Evolutionary conservation across 768 basidiomycete genomes (phyloP).

Genomic region (Obba rivulosa): DNA sequence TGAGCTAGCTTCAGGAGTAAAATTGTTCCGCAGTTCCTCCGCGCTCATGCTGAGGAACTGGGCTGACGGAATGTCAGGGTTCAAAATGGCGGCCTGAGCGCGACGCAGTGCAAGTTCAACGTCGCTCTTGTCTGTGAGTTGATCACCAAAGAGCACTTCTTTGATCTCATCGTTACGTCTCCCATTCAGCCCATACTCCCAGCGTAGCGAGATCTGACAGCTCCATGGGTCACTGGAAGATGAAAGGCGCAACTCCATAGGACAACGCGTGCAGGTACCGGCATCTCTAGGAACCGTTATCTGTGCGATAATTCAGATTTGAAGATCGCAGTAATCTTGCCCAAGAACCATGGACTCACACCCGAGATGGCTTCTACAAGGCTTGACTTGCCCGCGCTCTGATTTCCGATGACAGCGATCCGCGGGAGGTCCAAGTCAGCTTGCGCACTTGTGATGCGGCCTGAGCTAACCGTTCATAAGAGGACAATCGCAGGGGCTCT

Average conservation of each 20-base stretch:
- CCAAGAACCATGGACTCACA: slow-evolving; percentile 38
- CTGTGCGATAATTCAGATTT: neutral
- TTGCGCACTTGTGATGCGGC: slow-evolving; percentile 33
- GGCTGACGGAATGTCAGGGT: slow-evolving; percentile 31
- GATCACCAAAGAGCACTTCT: slow-evolving; percentile 36
- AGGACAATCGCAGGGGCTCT: neutral
- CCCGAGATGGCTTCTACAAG: slow-evolving; percentile 48
- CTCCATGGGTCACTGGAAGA: slow-evolving; percentile 13
- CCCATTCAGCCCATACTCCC: slow-evolving; percentile 33
- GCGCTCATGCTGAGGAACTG: slow-evolving; percentile 8
- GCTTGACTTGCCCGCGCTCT: slow-evolving; percentile 43
- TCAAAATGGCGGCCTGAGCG: slow-evolving; percentile 58
- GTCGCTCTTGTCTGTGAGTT: slow-evolving; percentile 32
- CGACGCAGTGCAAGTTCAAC: slow-evolving; percentile 55
- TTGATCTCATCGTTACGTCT: slow-evolving; percentile 14
- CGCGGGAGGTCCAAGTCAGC: slow-evolving; percentile 43
- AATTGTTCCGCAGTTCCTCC: neutral
- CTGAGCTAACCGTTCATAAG: neutral
- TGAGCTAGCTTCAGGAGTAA: too few species aligned
- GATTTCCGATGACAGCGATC: slow-evolving; percentile 46
- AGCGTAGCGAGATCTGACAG: slow-evolving; percentile 38
- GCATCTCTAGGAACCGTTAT: slow-evolving; percentile 18
- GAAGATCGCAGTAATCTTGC: neutral
- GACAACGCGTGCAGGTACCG: slow-evolving; percentile 43
- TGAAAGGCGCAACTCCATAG: slow-evolving; percentile 31